Percentiles rank a stretch among this genome's conserved stretches.
These are phyloP conservation scores for Colletotrichum aenigma DNA, from an alignment of 2,329 filamentous ascomycete species.

Conservation along the genomic window DNA sequence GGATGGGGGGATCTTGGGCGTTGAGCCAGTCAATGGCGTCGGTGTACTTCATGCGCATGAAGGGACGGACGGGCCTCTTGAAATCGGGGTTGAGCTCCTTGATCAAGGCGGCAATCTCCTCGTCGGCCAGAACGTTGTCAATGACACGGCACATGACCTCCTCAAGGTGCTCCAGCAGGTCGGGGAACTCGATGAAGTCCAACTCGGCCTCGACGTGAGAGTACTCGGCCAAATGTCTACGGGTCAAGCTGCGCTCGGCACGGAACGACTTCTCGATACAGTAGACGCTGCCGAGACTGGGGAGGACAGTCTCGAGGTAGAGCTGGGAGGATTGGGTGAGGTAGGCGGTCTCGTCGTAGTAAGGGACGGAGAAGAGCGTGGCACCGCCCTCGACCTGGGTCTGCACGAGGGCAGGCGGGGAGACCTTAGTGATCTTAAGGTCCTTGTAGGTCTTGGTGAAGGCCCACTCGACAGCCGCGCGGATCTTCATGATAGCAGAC, in stretches of 20 bases:
- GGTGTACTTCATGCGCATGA: slow-evolving; percentile 92
- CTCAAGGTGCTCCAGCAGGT: slow-evolving; percentile 87
- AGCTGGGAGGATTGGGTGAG: slow-evolving; percentile 97
- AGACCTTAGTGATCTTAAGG: slow-evolving; percentile 79
- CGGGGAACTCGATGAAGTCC: slow-evolving; percentile 92
- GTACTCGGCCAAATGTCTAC: slow-evolving; percentile 94
- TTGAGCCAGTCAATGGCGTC: slow-evolving; percentile 95
- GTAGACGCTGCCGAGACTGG: slow-evolving; percentile 92
- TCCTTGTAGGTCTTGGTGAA: slow-evolving; percentile 83
- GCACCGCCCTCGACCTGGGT: slow-evolving; percentile 93
- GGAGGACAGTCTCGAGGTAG: slow-evolving; percentile 94
- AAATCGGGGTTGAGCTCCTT: slow-evolving; percentile 92
- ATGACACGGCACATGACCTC: slow-evolving; percentile 86
- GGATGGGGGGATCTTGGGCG: slow-evolving; percentile 79
- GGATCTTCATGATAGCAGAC: slow-evolving; percentile 86
- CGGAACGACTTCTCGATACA: slow-evolving; percentile 99
- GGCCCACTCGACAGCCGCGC: slow-evolving; percentile 78
- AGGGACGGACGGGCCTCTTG: slow-evolving; percentile 79
- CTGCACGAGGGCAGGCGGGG: slow-evolving; percentile 89
- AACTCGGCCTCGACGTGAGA: slow-evolving; percentile 96
- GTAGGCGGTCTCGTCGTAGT: slow-evolving; percentile 90
- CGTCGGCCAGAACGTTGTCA: slow-evolving; percentile 75
- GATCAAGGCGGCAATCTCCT: slow-evolving; percentile 73
- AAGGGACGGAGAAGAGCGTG: slow-evolving; percentile 87
- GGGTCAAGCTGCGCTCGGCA: slow-evolving; percentile 93